Evolutionary conservation across 352 stramenopile genomes (phyloP).

Genomic region (Phytopythium cucurbitacearum): DNA sequence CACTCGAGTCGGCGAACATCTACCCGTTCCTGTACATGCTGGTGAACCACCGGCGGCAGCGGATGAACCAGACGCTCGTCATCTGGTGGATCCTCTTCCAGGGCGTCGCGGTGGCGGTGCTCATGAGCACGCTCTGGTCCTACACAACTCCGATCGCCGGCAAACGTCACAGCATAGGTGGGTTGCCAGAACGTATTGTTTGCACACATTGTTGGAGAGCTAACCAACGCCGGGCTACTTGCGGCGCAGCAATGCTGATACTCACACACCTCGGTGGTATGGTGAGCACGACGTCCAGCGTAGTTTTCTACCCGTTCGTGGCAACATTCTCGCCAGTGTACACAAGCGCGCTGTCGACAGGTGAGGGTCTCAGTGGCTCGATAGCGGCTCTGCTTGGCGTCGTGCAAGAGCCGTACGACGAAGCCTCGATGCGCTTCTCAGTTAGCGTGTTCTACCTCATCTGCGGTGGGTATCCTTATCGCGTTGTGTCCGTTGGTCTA

Average conservation of each 20-base stretch:
- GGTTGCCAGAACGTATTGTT: conserved; percentile 1
- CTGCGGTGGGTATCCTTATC: conserved; percentile 28
- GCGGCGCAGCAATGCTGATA: conserved; percentile 38
- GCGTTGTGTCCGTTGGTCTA: neutral
- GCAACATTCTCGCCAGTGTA: conserved; percentile 54
- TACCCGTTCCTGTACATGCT: conserved; percentile 72
- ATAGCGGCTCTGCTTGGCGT: conserved; percentile 53
- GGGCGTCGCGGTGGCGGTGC: conserved; percentile 37
- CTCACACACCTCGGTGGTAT: conserved; percentile 62
- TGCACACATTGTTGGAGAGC: neutral
- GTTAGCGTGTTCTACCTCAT: conserved; percentile 54
- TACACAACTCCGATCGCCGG: conserved; percentile 48
- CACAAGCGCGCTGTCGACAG: conserved; percentile 59
- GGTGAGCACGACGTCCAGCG: conserved; percentile 65
- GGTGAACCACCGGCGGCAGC: conserved; percentile 40
- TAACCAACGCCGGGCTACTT: no score
- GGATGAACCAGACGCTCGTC: conserved; percentile 28
- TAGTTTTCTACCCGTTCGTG: conserved; percentile 75
- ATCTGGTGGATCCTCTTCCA: conserved; percentile 58
- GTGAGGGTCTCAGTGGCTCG: conserved; percentile 61
- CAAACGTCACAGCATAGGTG: conserved; percentile 44
- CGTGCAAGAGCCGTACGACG: conserved; percentile 47
- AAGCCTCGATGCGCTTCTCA: conserved; percentile 41
- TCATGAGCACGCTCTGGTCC: conserved; percentile 56
- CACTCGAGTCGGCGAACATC: conserved; percentile 62